phyloP scores from a whole-genome alignment of 805 yeast genomes.

The Zygotorulaspora florentina region DNA sequence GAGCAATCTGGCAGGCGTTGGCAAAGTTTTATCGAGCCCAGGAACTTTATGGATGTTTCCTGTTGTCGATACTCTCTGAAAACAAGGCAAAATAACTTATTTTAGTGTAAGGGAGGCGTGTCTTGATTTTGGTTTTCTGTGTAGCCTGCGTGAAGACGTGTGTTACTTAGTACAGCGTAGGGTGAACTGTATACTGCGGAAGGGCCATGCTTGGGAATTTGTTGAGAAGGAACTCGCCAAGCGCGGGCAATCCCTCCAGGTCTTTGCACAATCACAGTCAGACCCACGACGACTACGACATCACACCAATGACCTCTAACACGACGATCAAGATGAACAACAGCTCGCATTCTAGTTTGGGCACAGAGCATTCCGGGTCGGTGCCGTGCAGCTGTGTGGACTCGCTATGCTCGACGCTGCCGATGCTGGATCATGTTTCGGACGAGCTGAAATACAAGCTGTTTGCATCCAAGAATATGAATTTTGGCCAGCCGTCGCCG shows the following conservation, averaged over 20 bases:
- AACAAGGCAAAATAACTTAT: too few species aligned
- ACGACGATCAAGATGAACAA: slow-evolving; percentile 2
- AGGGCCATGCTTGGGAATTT: slow-evolving; percentile 12
- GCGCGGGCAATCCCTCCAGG: background rate
- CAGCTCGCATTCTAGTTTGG: too few species aligned
- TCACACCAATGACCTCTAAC: slow-evolving; percentile 5
- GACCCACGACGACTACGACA: background rate
- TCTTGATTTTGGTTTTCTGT: background rate
- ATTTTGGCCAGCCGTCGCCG: slow-evolving; percentile 9
- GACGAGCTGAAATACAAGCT: slow-evolving; percentile 29
- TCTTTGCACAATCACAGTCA: background rate
- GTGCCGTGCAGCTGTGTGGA: background rate
- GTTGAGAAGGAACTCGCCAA: slow-evolving; percentile 9
- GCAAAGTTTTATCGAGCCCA: too few species aligned
- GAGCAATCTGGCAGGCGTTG: too few species aligned
- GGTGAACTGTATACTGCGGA: background rate
- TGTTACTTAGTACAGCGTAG: background rate
- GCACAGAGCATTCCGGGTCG: too few species aligned
- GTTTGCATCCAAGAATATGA: slow-evolving; percentile 25
- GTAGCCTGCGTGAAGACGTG: background rate
- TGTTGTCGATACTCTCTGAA: too few species aligned
- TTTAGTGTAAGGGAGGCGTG: too few species aligned
- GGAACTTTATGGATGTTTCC: too few species aligned
- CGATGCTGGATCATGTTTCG: slow-evolving; percentile 25
- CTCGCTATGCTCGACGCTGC: slow-evolving; percentile 5